Base-by-base conservation (phyloP, 2,329 filamentous ascomycete species). In the Colletotrichum gigasporum region DNA sequence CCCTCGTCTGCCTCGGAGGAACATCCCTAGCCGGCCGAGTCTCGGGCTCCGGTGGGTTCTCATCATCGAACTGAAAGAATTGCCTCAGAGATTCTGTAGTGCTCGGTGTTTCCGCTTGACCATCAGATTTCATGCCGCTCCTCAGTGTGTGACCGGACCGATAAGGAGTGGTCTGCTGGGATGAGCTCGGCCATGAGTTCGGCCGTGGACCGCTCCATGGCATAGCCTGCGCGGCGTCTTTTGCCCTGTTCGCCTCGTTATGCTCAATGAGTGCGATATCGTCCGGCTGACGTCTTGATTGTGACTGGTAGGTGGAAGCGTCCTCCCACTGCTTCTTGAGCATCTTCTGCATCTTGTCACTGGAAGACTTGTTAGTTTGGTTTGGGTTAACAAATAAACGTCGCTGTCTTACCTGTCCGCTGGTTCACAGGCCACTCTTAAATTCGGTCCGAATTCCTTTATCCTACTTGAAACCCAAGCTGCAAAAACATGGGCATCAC, bases 241-340 rank as follows among this genome's bases (percentile, higher is more conserved):
- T 42, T 16, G 22, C 2, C 20, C 28, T 63, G 34, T n/a, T 45
- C 3, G 35, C 34, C 24, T 63, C 24, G 8, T 48, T 44, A 16
- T 56, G 45, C 39, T 63, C 37, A 28, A 45, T 35, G 16, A 52
- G 37, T 22, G 18, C 42, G 18, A 57, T 41, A 11, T 64, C 52
- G 24, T 52, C 63, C 9, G 51, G 44, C 28, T 44, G 22, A n/a
- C 16, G 2, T 4, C 12, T n/a, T 11, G 26, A 24, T 16, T 5
- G 54, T 22, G n/a, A 20, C 2, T 37, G 32, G 34, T 35, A 50
- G 1, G 18, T 3, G 4, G 16, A 14, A 8, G 62, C 57, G 3
- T 11, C 16, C 10, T n/a, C 2, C 42, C 18, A 44, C 32, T 55
- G 50, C 1, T 32, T 24, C 6, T 50, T 34, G 2, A 62, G 50